Conservation (phyloP, 208 protist genomes). For the Leptomonas seymouri region DNA sequence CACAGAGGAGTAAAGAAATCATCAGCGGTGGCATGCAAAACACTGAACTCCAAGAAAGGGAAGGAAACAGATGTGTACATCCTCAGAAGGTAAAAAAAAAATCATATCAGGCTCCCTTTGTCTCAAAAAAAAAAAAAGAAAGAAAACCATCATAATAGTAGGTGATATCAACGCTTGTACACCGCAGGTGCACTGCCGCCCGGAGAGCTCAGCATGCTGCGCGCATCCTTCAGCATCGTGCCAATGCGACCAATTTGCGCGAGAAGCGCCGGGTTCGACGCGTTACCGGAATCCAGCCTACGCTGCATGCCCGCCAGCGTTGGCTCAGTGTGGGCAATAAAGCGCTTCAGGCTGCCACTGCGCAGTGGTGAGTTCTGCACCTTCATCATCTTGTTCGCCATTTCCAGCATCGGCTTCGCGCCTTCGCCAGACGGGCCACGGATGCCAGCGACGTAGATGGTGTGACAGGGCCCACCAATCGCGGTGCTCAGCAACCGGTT, state of each 20-base stretch:
- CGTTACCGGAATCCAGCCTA: conserved; percentile 21
- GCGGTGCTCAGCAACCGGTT: conserved; percentile 48
- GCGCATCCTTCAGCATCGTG: conserved; percentile 50
- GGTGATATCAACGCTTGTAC: conserved; percentile 34
- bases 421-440: conserved; percentile 21
- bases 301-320: conserved; percentile 38
- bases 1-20: not conserved
- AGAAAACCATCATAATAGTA: not conserved
- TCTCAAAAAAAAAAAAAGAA: not conserved
- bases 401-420: conserved; percentile 29
- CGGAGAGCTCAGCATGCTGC: conserved; percentile 44
- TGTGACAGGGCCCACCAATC: conserved; percentile 58
- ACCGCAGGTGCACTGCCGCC: conserved; percentile 37
- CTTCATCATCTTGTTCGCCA: conserved; percentile 32
- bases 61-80: no score
- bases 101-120: not conserved
- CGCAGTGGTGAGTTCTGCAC: conserved; percentile 43
- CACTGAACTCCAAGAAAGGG: no score
- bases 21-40: no score
- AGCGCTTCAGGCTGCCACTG: conserved; percentile 46
- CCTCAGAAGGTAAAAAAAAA: no score
- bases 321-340: conserved; percentile 46
- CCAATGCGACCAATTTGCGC: conserved; percentile 37
- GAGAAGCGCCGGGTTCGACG: conserved; percentile 29
- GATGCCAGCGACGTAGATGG: conserved; percentile 47